Evolutionary conservation across 371 early-diverging fungal genomes (phyloP).

Genomic region (Mortierella sp.): DNA sequence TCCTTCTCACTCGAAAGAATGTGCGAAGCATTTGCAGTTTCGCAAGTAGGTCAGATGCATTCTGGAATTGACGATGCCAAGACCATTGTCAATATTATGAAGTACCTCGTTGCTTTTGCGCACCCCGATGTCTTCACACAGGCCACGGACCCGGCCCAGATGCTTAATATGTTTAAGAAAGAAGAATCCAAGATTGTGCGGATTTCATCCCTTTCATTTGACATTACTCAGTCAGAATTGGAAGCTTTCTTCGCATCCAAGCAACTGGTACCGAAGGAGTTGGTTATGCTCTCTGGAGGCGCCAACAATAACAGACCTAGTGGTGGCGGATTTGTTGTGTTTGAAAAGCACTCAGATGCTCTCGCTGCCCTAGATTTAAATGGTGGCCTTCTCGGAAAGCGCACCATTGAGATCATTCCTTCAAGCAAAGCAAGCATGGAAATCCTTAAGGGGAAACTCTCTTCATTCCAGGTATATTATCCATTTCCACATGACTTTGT

Average conservation of each 20-base stretch:
- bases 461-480: conserved; percentile 24
- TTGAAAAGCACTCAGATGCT: conserved; percentile 71
- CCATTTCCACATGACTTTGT: not conserved
- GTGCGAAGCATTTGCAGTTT: conserved; percentile 69
- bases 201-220: conserved; percentile 70
- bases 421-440: conserved; percentile 49
- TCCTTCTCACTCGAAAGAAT: conserved; percentile 73
- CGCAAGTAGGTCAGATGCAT: conserved; percentile 63
- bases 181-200: conserved; percentile 77
- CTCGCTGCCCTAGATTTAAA: conserved; percentile 73
- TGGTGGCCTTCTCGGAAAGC: conserved; percentile 74
- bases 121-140: conserved; percentile 74
- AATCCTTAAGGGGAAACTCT: conserved; percentile 36
- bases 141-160: conserved; percentile 75
- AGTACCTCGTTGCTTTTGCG: conserved; percentile 63
- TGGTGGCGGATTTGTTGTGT: conserved; percentile 70
- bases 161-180: conserved; percentile 74
- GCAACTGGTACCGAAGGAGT: conserved; percentile 66
- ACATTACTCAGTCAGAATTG: conserved; percentile 74
- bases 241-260: conserved; percentile 75
- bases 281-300: conserved; percentile 47
- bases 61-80: conserved; percentile 72
- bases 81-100: conserved; percentile 72
- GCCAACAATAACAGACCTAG: conserved; percentile 58
- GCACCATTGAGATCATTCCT: conserved; percentile 77